Conservation (phyloP, 75 land plant species). For the Pinus albicaulis region DNA sequence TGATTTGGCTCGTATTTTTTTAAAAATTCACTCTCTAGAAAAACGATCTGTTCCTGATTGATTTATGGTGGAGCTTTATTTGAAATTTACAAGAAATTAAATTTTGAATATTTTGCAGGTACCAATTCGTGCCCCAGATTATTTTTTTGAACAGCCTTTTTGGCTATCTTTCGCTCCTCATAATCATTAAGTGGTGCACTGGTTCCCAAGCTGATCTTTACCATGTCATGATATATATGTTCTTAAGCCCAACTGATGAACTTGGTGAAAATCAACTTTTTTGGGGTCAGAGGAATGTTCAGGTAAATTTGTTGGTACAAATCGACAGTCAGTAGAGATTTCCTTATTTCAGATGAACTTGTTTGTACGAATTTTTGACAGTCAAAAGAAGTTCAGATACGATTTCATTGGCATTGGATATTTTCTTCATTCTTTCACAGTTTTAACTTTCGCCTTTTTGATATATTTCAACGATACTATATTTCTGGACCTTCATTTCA, state of each 20-base stretch:
- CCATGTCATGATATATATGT: conserved; percentile 99
- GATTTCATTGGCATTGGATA: neutral
- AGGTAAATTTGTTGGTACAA: conserved; percentile 39
- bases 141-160: conserved; percentile 86
- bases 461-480: neutral
- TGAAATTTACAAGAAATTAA: neutral
- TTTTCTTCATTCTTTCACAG: neutral
- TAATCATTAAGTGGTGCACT: conserved; percentile 92
- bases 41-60: neutral
- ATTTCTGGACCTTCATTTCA: no score
- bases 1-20: neutral
- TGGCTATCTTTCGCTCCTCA: conserved; percentile 96
- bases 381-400: no score
- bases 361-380: no score
- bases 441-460: neutral
- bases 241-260: conserved; percentile 93
- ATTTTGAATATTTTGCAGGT: conserved; percentile 47
- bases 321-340: neutral
- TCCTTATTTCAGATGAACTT: no score
- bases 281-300: conserved; percentile 70
- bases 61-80: neutral
- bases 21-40: neutral
- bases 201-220: conserved; percentile 96
- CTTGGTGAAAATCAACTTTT: conserved; percentile 96
- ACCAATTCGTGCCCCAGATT: conserved; percentile 93